Evolutionary conservation across 139 green algal species (phyloP).

Genomic region (Chlorella ohadii): DNA sequence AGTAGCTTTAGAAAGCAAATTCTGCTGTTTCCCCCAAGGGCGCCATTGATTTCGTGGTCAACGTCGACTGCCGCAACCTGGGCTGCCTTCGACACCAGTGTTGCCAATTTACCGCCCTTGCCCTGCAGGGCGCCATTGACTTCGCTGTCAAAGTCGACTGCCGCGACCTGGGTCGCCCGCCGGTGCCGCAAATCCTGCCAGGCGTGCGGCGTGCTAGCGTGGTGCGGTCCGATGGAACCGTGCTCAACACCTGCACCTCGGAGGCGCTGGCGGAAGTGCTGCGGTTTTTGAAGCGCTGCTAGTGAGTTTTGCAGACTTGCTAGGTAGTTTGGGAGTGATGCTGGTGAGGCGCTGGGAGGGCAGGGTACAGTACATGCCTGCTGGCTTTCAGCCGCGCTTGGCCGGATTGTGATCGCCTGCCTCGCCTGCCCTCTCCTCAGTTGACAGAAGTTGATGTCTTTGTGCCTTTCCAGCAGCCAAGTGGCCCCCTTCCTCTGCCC

Average conservation of each 20-base stretch:
- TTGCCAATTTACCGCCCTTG: neutral
- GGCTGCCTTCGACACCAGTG: neutral
- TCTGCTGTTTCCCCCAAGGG: no score
- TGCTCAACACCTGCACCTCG: conserved; percentile 68
- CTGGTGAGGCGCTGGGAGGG: no score
- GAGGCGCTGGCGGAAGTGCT: conserved; percentile 78
- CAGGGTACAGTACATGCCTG: no score
- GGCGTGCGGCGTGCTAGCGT: neutral
- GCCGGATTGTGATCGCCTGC: no score
- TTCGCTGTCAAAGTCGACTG: neutral
- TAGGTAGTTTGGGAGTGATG: no score
- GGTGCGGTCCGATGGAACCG: conserved; percentile 10
- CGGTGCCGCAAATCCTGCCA: neutral
- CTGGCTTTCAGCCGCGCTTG: no score
- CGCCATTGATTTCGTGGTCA: neutral
- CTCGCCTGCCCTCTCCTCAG: no score
- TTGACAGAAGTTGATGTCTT: no score
- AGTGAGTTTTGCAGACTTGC: conserved; percentile 6
- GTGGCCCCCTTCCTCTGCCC: no score
- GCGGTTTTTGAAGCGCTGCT: conserved; percentile 80
- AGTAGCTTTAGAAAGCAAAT: no score
- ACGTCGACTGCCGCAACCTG: conserved; percentile 1
- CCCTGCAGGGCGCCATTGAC: neutral
- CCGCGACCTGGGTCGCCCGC: neutral
- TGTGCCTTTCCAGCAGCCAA: no score